These are phyloP conservation scores for Aspergillus texensis DNA, from an alignment of 2,329 filamentous ascomycete genomes.

Conservation along the genomic window DNA sequence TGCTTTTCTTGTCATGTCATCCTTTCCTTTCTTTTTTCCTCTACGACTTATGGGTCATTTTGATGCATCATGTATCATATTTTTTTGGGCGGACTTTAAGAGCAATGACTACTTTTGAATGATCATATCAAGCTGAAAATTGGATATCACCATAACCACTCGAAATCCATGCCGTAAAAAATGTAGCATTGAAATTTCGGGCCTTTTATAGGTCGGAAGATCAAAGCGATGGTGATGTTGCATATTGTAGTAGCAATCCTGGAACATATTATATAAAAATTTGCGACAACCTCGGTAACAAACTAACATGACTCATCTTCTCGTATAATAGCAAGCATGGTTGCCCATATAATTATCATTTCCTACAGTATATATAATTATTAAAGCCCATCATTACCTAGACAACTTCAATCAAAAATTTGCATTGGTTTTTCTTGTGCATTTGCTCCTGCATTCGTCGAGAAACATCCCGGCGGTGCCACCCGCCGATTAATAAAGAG, in stretches of 20 bases:
- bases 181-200: background rate
- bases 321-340: background rate
- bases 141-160: background rate
- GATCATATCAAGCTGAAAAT: background rate
- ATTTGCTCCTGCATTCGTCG: background rate
- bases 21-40: constrained; percentile 14
- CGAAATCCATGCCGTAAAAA: background rate
- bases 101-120: constrained; percentile 1
- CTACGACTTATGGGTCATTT: constrained; percentile 17
- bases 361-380: background rate
- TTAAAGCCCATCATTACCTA: background rate
- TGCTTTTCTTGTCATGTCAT: constrained; percentile 12
- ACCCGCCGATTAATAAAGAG: background rate
- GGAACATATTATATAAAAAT: background rate
- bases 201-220: background rate
- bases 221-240: background rate
- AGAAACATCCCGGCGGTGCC: background rate
- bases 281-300: background rate
- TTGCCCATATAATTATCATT: background rate
- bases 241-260: background rate
- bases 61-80: constrained; percentile 32
- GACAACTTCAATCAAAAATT: background rate
- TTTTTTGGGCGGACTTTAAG: constrained; percentile 14
- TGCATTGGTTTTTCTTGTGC: background rate
- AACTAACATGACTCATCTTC: background rate